phyloP scores from a whole-genome alignment of 331 rosid genomes.

The Quercus lobata region DNA sequence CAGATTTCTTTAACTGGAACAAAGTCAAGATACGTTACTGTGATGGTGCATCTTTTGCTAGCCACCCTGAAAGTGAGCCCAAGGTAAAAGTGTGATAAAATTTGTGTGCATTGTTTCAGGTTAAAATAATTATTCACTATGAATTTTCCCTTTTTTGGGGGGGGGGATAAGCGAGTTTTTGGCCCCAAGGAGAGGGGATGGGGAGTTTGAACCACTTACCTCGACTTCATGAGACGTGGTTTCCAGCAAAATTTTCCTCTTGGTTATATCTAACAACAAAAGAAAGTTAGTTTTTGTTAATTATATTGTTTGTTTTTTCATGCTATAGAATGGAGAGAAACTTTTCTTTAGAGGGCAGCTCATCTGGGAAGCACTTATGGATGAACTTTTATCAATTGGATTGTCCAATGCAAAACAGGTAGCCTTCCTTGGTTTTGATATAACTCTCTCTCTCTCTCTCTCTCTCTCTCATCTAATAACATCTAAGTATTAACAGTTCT shows the following conservation, averaged over 20 bases:
- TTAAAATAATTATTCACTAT: no score
- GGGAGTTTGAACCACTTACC: no score
- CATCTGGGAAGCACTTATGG: conserved; percentile 81
- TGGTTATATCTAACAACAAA: background rate
- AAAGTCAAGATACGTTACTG: conserved; percentile 89
- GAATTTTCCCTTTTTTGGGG: no score
- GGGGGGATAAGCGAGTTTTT: no score
- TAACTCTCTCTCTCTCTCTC: background rate
- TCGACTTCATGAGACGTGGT: no score
- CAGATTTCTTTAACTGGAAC: conserved; percentile 96
- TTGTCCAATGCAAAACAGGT: conserved; percentile 77
- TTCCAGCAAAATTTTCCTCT: background rate
- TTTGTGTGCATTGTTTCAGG: background rate
- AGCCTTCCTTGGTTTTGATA: background rate
- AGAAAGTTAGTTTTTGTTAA: background rate
- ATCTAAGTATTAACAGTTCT: background rate
- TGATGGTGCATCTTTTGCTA: conserved; percentile 88
- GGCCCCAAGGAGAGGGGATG: no score
- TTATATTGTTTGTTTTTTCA: background rate
- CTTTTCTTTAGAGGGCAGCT: conserved; percentile 90
- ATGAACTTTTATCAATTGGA: conserved; percentile 74
- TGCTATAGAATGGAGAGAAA: conserved; percentile 38
- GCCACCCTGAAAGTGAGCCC: conserved; percentile 66
- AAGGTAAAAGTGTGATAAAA: conserved; percentile 34
- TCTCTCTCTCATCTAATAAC: no score